Evolutionary conservation across 106 monocot genomes (phyloP), one percentile per base, ranked within the genome.

Genomic region (Phalaenopsis equestris): DNA sequence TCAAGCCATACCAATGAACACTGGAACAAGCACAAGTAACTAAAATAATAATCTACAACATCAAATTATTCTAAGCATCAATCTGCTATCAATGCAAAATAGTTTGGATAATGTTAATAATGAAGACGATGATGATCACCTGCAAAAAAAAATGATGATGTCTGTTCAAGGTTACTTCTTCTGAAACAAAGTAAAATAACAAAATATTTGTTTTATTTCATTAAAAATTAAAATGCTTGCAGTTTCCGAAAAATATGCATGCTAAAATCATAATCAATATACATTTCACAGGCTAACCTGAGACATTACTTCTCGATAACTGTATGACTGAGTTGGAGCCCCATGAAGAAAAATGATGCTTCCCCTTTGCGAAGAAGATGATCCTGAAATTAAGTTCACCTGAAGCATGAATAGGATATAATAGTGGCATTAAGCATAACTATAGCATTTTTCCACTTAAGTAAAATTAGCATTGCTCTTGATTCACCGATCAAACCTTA

Each of bases 311-410:
- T 88, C 89, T 46, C 94, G 84, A 73, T 94, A 97, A 77, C 96
- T 90, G 81, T 84, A 97, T 74, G 96, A 97, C 80, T 94, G 94
- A 39, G 92, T 92, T 77, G 96, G 96, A 84, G 94, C 96, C 24
- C 96, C 96, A 86, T 97, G 96, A 82, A 94, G 58, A 77, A 97
- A 97, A 23, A 97, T 30, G 18, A 97, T 85, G 55, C 89, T 89
- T 21, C 87, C 94, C 72, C 86, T 84, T 77, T 56, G 79, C 39
- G 85, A 85, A 15, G 88, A 84, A 77, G 86, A 86, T 68, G 86
- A 86, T 68, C 95, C 95, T 95, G 82, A 37, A 65, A 67, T 67
- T 30, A 42, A 4, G 43, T 74, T 74, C 41, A 43, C 5, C 43
- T 72, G 39, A 41, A 4, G 14, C 2, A 72, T 38, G 12, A 72